These are phyloP conservation scores for Xylaria sp. DNA, from an alignment of 2,329 filamentous ascomycete species.

Conservation along the genomic window DNA sequence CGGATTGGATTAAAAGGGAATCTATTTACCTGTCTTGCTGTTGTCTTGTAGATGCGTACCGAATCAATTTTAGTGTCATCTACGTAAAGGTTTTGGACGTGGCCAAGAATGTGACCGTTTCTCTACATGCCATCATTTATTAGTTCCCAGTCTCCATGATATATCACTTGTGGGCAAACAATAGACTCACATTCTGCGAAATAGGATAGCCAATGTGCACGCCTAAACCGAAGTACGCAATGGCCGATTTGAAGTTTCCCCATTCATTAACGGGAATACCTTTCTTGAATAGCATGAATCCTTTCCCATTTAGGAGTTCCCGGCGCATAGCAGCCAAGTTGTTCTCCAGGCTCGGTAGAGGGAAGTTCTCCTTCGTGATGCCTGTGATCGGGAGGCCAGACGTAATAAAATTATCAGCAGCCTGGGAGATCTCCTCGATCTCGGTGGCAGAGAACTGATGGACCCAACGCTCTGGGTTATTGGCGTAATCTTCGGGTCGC, in stretches of 20 bases:
- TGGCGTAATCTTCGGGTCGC: constrained; percentile 69
- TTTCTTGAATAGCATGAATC: constrained; percentile 85
- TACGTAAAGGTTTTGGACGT: constrained; percentile 89
- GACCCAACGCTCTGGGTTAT: constrained; percentile 73
- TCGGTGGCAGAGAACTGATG: constrained; percentile 71
- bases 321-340: constrained; percentile 66
- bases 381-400: constrained; percentile 71
- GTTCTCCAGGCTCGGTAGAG: constrained; percentile 64
- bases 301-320: constrained; percentile 83
- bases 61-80: constrained; percentile 83
- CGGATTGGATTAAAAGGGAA: background rate
- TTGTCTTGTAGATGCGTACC: constrained; percentile 90
- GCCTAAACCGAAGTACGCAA: constrained; percentile 90
- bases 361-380: constrained; percentile 68
- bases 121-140: constrained; percentile 21
- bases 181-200: constrained; percentile 75
- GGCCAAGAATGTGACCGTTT: constrained; percentile 81
- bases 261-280: constrained; percentile 80
- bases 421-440: constrained; percentile 67
- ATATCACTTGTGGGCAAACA: background rate
- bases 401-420: constrained; percentile 71
- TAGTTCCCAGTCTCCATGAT: constrained; percentile 17
- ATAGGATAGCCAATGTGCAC: constrained; percentile 90
- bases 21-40: constrained; percentile 73
- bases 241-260: constrained; percentile 81